phyloP scores from a whole-genome alignment of 805 yeast species.

The Clavispora santaluciae region DNA sequence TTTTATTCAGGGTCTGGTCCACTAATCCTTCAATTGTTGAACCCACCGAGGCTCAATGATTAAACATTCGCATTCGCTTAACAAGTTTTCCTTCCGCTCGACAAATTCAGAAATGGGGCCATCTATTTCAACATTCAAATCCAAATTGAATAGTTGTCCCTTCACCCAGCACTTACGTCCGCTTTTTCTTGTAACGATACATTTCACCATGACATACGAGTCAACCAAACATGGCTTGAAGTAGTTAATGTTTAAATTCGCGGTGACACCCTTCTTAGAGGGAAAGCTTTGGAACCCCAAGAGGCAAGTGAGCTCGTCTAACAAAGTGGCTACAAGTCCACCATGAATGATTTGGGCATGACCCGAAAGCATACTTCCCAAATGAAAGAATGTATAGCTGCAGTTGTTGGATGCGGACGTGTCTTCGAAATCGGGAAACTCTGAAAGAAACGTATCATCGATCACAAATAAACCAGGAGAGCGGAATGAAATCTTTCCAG shows the following conservation, averaged over 20 bases:
- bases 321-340: conserved; percentile 38
- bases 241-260: conserved; percentile 39
- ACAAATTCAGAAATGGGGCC: conserved; percentile 10
- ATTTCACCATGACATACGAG: conserved; percentile 29
- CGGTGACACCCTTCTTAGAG: conserved; percentile 39
- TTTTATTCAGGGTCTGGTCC: too few relatives aligned
- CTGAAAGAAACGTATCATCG: conserved; percentile 25
- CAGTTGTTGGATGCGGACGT: conserved; percentile 20
- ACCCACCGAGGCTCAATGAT: conserved; percentile 42
- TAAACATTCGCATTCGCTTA: conserved; percentile 35
- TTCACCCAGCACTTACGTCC: conserved; percentile 39
- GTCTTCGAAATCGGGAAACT: conserved; percentile 19
- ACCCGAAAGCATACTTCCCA: conserved; percentile 36
- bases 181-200: conserved; percentile 24
- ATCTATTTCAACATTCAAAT: conserved; percentile 14
- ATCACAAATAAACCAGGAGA: conserved; percentile 30
- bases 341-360: conserved; percentile 41
- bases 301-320: conserved; percentile 40
- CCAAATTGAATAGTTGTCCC: conserved; percentile 28
- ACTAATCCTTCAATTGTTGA: conserved; percentile 19
- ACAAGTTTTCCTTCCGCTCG: conserved; percentile 20
- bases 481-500: conserved; percentile 30
- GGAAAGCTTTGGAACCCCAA: conserved; percentile 38
- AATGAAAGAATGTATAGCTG: conserved; percentile 35
- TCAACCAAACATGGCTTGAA: conserved; percentile 32